Percentiles rank a stretch among this genome's conserved stretches.
These are phyloP conservation scores for Penicillium sp. DNA, from an alignment of 2,329 filamentous ascomycete species.

Conservation along the genomic window DNA sequence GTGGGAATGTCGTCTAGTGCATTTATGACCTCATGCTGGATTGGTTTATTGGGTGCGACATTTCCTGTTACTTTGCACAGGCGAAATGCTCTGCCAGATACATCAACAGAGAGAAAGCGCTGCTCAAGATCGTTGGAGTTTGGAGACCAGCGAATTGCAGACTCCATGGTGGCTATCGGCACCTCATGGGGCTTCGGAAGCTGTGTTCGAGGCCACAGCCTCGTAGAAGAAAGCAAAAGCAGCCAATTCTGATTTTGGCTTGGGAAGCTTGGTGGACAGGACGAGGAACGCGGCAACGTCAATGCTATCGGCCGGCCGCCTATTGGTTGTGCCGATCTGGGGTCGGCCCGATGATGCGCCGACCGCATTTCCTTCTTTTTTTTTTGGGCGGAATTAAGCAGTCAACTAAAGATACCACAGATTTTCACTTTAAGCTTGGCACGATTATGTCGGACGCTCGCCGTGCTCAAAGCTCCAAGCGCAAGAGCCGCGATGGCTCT, in stretches of 20 bases:
- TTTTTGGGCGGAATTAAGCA: too few relatives aligned
- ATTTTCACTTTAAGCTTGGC: slow-evolving; percentile 1
- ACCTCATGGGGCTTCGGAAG: slow-evolving; percentile 1
- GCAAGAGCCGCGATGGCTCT: slow-evolving; percentile 24
- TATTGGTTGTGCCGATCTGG: slow-evolving; percentile 26
- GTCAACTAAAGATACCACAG: background rate
- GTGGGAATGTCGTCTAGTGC: slow-evolving; percentile 52
- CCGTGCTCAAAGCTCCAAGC: slow-evolving; percentile 22
- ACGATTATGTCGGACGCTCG: slow-evolving; percentile 16
- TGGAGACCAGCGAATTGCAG: slow-evolving; percentile 59
- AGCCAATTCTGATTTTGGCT: slow-evolving; percentile 2
- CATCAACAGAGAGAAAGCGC: slow-evolving; percentile 58
- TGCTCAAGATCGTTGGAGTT: slow-evolving; percentile 49
- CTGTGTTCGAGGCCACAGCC: slow-evolving; percentile 14
- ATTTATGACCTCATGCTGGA: slow-evolving; percentile 50
- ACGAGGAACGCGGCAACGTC: slow-evolving; percentile 10
- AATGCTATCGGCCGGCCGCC: slow-evolving; percentile 10
- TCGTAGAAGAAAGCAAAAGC: slow-evolving; percentile 4
- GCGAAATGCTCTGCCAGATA: slow-evolving; percentile 53
- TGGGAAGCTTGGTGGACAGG: slow-evolving; percentile 1
- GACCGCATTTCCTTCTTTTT: slow-evolving; percentile 19
- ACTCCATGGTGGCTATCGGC: slow-evolving; percentile 25
- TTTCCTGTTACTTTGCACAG: slow-evolving; percentile 48
- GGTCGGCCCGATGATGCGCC: slow-evolving; percentile 27
- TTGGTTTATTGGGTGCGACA: slow-evolving; percentile 25